Conservation (phyloP, 352 stramenopile genomes). For the Globisporangium okanoganense region DNA sequence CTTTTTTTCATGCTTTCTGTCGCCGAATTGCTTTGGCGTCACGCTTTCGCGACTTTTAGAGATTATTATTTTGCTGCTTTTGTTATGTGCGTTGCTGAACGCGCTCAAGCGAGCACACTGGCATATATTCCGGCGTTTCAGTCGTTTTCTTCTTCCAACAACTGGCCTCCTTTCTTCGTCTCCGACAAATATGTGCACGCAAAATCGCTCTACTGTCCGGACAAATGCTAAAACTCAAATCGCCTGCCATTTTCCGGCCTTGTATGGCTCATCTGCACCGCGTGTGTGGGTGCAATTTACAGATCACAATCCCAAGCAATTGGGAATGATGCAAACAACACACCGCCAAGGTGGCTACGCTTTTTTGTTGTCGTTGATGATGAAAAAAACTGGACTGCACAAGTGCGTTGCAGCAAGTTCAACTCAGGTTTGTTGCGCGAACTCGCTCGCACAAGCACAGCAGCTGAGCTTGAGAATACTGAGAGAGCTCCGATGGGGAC, state of each 20-base stretch:
- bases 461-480: neutral
- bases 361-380: neutral
- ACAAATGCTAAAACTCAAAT: neutral
- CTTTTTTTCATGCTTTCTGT: neutral
- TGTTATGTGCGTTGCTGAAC: too few relatives aligned
- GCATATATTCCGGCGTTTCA: too few relatives aligned
- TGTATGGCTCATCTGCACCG: neutral
- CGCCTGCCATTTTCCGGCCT: neutral
- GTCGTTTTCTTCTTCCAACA: too few relatives aligned
- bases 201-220: neutral
- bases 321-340: neutral
- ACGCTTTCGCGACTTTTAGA: neutral
- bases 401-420: neutral
- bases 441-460: neutral
- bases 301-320: neutral
- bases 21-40: neutral
- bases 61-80: neutral
- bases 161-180: too few relatives aligned
- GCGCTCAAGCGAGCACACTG: too few relatives aligned
- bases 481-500: neutral
- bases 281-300: neutral
- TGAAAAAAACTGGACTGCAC: neutral
- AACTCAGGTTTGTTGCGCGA: neutral
- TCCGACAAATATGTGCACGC: too few relatives aligned
- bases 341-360: neutral